Base-by-base conservation (phyloP, 2,329 filamentous ascomycete species). In the Aspergillus tubingensis region DNA sequence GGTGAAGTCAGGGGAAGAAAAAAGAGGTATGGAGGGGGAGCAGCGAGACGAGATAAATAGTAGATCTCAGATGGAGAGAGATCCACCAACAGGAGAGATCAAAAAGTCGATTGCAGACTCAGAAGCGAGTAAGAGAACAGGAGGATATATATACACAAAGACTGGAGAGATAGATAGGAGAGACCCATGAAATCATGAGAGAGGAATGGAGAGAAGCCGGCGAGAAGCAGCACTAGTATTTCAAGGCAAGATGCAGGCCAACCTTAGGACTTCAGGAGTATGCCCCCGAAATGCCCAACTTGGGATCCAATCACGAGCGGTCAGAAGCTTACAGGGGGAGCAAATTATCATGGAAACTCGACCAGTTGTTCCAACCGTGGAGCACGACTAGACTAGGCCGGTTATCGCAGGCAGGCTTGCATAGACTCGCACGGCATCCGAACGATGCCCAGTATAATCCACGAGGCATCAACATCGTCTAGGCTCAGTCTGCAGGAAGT, bases 391-490 rank as follows among this genome's bases (percentile, higher is more conserved):
- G 41, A 52, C 56, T 44, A 48, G 61, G 58, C 60, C 62, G 64
- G 60, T 61, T 61, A 60, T 59, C 61, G 61, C 59, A 59, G 61
- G 62, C 47, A 61, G 57, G 50, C 57, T 54, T 63, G 63, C 66
- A 68, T 67, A 58, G 54, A 47, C 58, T 57, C 41, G 54, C 49
- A 57, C 19, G 50, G 57, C 47, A 51, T 55, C 62, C 47, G 51
- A 56, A 57, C 53, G 27, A 41, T 56, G 51, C 50, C 62, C 57
- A 66, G 51, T 54, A 38, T 36, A 36, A 36, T 61, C 57, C 54
- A 60, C 41, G 54, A 56, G 52, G 58, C 49, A 57, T 54, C 55
- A 54, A 60, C 54, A 54, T 39, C 44, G 44, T 39, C 58, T 50
- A 19, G 36, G 56, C 59, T 54, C 32, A 36, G 32, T 36, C 58